Percentiles rank a stretch among this genome's conserved stretches.
Conservation (phyloP, 1,139 yeast species). For the Suhomyces choctaworum region DNA sequence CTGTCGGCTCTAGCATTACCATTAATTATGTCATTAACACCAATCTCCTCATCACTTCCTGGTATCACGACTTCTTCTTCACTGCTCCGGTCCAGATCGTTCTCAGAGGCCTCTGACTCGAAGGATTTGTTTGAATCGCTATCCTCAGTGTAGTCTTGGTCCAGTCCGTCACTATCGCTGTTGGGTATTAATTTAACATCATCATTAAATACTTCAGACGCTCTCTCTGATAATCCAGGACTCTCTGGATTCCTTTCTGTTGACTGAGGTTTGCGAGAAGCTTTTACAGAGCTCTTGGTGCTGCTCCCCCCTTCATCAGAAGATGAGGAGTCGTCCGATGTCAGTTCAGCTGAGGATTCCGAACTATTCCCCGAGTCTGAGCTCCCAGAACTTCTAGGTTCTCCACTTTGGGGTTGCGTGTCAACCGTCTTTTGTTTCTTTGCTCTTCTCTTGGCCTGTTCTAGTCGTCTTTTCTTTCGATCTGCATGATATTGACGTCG, state of each 20-base stretch:
- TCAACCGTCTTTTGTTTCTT: not conserved
- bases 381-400: too few relatives aligned
- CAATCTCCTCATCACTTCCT: not conserved
- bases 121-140: not conserved
- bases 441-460: not conserved
- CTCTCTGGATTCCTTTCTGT: not conserved
- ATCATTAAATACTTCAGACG: not conserved
- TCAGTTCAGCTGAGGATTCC: too few relatives aligned
- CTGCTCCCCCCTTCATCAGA: too few relatives aligned
- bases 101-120: not conserved
- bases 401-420: not conserved
- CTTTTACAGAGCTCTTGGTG: not conserved
- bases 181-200: too few relatives aligned
- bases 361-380: not conserved
- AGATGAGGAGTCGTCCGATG: too few relatives aligned
- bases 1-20: constrained; percentile 8
- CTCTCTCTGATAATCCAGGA: not conserved
- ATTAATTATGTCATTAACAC: not conserved
- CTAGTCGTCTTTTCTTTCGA: not conserved
- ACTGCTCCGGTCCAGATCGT: not conserved
- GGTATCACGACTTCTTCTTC: not conserved
- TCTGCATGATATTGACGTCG: not conserved
- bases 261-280: not conserved
- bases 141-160: not conserved
- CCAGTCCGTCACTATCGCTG: not conserved